Conservation (phyloP, 2,329 filamentous ascomycete genomes). For the Helotiales sp. region DNA sequence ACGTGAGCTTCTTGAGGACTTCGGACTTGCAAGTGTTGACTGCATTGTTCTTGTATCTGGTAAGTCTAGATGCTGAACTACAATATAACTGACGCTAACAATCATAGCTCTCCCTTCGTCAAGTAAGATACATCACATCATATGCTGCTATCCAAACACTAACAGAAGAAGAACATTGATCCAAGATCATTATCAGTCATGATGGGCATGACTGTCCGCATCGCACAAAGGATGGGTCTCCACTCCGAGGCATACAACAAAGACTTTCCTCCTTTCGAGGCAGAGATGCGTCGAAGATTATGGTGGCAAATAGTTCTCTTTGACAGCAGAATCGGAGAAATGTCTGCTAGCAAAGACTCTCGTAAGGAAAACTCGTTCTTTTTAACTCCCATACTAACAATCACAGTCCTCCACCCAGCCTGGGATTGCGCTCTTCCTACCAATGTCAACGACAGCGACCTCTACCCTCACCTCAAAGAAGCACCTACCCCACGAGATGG, state of each 20-base stretch:
- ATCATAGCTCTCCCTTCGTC: neutral
- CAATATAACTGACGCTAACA: neutral
- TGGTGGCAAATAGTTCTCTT: slow-evolving; percentile 59
- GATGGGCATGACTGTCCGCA: slow-evolving; percentile 49
- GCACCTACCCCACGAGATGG: neutral
- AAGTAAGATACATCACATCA: neutral
- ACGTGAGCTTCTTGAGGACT: neutral
- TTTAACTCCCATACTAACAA: neutral
- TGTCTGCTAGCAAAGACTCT: neutral
- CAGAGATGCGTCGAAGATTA: slow-evolving; percentile 63
- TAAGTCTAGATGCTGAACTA: neutral
- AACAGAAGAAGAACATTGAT: slow-evolving; percentile 42
- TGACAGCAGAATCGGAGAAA: neutral
- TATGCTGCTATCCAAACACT: neutral
- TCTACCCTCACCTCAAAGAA: neutral
- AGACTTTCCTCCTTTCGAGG: slow-evolving; percentile 60
- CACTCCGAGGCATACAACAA: slow-evolving; percentile 55
- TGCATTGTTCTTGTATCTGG: neutral
- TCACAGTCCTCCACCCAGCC: neutral
- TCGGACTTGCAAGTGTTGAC: neutral
- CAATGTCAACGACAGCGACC: neutral
- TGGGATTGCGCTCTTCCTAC: neutral
- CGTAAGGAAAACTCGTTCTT: neutral
- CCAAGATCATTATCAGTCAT: slow-evolving; percentile 61
- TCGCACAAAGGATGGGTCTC: slow-evolving; percentile 57